These are phyloP conservation scores for Rhizophora mangle DNA, from an alignment of 345 rosid genomes.

Conservation along the genomic window DNA sequence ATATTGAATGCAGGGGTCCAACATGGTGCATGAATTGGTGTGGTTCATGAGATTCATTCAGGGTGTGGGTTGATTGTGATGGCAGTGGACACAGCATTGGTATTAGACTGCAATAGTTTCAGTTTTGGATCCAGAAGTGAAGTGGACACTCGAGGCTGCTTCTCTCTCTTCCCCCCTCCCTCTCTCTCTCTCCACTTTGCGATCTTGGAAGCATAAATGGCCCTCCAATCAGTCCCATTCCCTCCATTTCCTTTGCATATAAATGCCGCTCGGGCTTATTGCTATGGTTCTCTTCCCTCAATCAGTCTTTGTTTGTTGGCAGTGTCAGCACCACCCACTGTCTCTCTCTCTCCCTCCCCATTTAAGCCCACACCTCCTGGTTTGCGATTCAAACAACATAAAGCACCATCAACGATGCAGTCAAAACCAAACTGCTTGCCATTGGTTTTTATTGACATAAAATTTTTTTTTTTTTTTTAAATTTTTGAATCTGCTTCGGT, in stretches of 20 bases:
- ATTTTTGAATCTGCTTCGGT: too few species aligned
- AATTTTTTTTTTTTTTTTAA: too few species aligned
- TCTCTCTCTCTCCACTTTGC: too few species aligned
- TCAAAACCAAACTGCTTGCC: slow-evolving; percentile 24
- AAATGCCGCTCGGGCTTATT: too few species aligned
- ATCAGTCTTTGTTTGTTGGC: not conserved
- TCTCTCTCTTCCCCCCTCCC: too few species aligned
- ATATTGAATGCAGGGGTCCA: slow-evolving; percentile 12
- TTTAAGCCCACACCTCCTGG: slow-evolving; percentile 61
- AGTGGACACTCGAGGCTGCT: not conserved
- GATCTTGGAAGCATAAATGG: too few species aligned
- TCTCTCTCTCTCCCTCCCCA: slow-evolving; percentile 19
- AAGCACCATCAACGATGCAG: slow-evolving; percentile 50
- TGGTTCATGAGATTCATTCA: slow-evolving; percentile 26
- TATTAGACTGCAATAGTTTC: not conserved
- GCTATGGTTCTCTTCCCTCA: not conserved
- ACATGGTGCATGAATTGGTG: slow-evolving; percentile 24
- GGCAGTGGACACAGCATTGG: not conserved
- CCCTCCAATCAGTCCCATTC: too few species aligned
- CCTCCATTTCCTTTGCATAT: too few species aligned
- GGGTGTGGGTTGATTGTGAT: slow-evolving; percentile 15
- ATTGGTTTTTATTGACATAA: slow-evolving; percentile 10
- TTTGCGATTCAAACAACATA: slow-evolving; percentile 51
- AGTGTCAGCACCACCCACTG: slow-evolving; percentile 45
- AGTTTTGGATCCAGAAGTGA: not conserved